phyloP scores from a whole-genome alignment of 2,329 filamentous ascomycete species.

The Diaporthe sp. region DNA sequence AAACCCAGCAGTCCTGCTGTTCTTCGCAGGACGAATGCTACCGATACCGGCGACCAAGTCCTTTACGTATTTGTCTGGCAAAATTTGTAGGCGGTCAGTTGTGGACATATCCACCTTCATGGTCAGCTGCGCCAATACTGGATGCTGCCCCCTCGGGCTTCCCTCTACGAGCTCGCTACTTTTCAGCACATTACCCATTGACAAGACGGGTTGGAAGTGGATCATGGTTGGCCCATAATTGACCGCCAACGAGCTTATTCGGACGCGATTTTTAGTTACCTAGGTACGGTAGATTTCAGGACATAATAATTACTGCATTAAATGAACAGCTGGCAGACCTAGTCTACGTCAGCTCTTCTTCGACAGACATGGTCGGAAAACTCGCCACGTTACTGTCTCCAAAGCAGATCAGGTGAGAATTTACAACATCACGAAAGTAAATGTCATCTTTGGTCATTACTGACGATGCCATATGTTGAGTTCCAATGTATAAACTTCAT shows the following conservation, averaged over 20 bases:
- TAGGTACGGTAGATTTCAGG: background rate
- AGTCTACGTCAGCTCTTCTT: background rate
- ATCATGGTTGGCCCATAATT: constrained; percentile 5
- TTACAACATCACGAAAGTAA: background rate
- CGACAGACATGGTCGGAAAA: background rate
- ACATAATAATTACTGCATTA: constrained; percentile 8
- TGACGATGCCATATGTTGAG: background rate
- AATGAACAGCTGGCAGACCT: background rate
- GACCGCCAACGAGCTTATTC: background rate
- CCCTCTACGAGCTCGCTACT: background rate
- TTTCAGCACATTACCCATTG: background rate
- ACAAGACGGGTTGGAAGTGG: background rate
- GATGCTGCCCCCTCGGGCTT: background rate
- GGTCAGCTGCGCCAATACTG: background rate
- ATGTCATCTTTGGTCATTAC: background rate
- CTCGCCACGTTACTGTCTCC: background rate
- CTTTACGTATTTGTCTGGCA: background rate
- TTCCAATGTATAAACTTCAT: background rate
- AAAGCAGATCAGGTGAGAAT: background rate
- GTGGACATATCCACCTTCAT: background rate
- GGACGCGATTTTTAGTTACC: background rate
- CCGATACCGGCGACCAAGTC: constrained; percentile 5
- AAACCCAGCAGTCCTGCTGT: background rate
- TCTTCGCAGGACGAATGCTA: background rate
- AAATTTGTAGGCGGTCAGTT: background rate